Conservation (phyloP, 176 grass and related monocot genomes). For the Oryza glaberrima region DNA sequence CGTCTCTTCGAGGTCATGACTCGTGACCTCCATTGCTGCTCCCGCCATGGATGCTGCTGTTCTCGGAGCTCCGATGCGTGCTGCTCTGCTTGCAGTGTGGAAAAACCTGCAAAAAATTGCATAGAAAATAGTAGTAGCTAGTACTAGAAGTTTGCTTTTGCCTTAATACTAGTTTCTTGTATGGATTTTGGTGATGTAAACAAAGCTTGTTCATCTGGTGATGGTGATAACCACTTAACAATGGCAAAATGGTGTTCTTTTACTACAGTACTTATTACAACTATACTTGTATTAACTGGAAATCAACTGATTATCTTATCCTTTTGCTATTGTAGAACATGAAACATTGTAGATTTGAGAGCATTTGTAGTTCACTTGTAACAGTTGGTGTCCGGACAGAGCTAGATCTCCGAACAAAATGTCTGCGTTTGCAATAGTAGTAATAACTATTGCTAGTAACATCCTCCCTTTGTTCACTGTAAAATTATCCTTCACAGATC, state of each 20-base stretch:
- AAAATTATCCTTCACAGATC: background rate
- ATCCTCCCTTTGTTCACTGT: background rate
- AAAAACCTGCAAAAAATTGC: conserved; percentile 17
- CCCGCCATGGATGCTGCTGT: background rate
- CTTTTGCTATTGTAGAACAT: background rate
- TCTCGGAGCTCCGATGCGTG: conserved; percentile 13
- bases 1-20: conserved; percentile 68
- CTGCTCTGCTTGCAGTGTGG: background rate
- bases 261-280: background rate
- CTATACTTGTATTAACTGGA: too few relatives aligned
- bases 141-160: background rate
- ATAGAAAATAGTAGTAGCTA: conserved; percentile 24
- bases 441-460: background rate
- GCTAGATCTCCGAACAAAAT: background rate
- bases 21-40: background rate
- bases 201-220: conserved; percentile 21
- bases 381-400: background rate
- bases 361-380: background rate
- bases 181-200: conserved; percentile 45
- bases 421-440: background rate
- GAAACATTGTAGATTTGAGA: background rate
- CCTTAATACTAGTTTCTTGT: background rate
- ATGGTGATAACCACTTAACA: background rate
- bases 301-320: background rate
- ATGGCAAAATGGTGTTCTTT: conserved; percentile 6